These are phyloP conservation scores for Volvariella volvacea DNA, from an alignment of 1,284 basidiomycete species.

Conservation along the genomic window DNA sequence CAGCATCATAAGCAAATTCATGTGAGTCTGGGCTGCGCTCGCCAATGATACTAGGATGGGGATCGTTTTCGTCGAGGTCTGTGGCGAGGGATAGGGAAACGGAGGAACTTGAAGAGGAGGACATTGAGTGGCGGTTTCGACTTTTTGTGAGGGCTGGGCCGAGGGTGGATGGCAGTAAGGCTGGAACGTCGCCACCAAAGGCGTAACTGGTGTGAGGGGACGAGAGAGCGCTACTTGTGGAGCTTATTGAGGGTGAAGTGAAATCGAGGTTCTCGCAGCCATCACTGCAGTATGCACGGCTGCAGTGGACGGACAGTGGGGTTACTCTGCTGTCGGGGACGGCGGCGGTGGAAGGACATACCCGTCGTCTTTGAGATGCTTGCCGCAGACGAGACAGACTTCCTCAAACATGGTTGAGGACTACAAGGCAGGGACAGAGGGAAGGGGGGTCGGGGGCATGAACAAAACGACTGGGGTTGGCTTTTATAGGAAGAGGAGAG, in stretches of 20 bases:
- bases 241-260: slow-evolving; percentile 59
- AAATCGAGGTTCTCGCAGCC: slow-evolving; percentile 60
- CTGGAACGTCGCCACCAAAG: slow-evolving; percentile 48
- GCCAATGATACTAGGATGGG: slow-evolving; percentile 27
- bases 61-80: slow-evolving; percentile 36
- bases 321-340: slow-evolving; percentile 14
- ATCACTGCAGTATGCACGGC: slow-evolving; percentile 69
- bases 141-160: slow-evolving; percentile 42
- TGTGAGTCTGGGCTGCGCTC: slow-evolving; percentile 34
- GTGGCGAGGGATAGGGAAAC: slow-evolving; percentile 51
- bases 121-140: slow-evolving; percentile 43
- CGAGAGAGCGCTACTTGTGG: slow-evolving; percentile 59
- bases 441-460: slow-evolving; percentile 6
- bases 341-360: slow-evolving; percentile 28
- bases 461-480: slow-evolving; percentile 10
- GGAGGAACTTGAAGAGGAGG: slow-evolving; percentile 53
- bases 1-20: slow-evolving; percentile 23
- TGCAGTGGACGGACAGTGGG: slow-evolving; percentile 22
- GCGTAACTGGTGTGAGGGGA: slow-evolving; percentile 55
- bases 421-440: slow-evolving; percentile 9
- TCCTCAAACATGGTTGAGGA: slow-evolving; percentile 59
- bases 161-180: slow-evolving; percentile 51
- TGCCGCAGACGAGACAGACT: slow-evolving; percentile 64
- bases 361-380: slow-evolving; percentile 54
- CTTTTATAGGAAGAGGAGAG: slow-evolving; percentile 26